Conservation (phyloP, 192 early-diverging fungal species). For the Coemansia sp. region DNA sequence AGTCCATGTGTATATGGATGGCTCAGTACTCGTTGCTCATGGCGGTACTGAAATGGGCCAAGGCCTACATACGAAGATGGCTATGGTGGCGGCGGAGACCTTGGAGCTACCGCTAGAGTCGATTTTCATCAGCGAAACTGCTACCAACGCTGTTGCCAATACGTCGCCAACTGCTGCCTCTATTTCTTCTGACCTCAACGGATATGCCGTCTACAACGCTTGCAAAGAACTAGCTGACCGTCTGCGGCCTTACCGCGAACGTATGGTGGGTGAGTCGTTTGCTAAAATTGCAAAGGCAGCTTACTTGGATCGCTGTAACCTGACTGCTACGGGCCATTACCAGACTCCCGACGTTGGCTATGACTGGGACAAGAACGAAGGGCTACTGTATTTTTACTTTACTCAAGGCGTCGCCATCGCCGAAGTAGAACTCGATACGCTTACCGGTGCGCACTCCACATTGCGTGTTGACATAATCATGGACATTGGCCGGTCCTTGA, state of each 20-base stretch:
- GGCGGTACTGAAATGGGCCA: conserved; percentile 94
- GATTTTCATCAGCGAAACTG: conserved; percentile 74
- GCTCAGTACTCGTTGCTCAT: conserved; percentile 80
- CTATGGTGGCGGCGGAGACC: conserved; percentile 81
- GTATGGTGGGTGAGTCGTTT: conserved; percentile 58
- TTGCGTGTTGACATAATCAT: conserved; percentile 77
- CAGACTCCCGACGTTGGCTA: conserved; percentile 78
- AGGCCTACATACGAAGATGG: conserved; percentile 89
- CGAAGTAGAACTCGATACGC: conserved; percentile 84
- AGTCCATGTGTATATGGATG: conserved; percentile 86
- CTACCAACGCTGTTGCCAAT: conserved; percentile 79
- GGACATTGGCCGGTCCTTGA: conserved; percentile 85
- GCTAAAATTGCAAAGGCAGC: conserved; percentile 63
- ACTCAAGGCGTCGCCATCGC: conserved; percentile 80
- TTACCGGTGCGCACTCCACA: conserved; percentile 81
- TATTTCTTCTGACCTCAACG: conserved; percentile 81
- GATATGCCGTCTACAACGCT: conserved; percentile 79
- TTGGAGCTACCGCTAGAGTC: conserved; percentile 70
- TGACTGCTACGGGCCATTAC: conserved; percentile 86
- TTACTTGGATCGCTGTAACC: conserved; percentile 79
- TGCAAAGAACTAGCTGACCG: conserved; percentile 75
- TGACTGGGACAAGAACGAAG: conserved; percentile 73
- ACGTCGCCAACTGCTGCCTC: conserved; percentile 82
- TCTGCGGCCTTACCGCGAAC: conserved; percentile 71
- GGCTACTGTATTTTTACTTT: conserved; percentile 80